A percentile compares a stretch with the other conserved stretches of the same genome.
Conservation (phyloP, 345 rosid species). For the Citrus trifoliata region DNA sequence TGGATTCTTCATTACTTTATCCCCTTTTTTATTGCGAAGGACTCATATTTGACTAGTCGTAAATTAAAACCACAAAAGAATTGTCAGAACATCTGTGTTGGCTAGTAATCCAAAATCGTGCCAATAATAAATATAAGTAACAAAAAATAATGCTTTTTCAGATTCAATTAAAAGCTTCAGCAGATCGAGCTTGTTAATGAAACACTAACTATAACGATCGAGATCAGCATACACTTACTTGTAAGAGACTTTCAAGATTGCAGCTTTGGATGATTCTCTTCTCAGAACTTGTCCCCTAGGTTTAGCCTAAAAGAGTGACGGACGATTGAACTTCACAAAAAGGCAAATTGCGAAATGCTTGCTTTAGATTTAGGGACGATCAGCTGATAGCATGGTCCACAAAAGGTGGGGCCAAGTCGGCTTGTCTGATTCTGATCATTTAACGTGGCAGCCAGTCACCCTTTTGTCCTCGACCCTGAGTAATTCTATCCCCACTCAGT, state of each 20-base stretch:
- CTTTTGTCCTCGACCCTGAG: background rate
- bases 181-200: no score
- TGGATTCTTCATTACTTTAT: no score
- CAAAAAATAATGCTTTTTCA: no score
- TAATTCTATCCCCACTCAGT: background rate
- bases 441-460: slow-evolving; percentile 7
- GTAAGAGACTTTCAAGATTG: background rate
- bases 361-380: background rate
- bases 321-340: no score
- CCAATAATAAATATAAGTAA: no score
- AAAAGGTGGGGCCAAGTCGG: background rate
- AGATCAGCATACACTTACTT: background rate
- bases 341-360: background rate
- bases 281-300: background rate
- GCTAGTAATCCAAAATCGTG: no score
- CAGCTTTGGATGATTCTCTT: background rate
- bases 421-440: background rate
- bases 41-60: no score
- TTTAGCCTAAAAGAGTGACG: background rate
- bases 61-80: no score
- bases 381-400: background rate
- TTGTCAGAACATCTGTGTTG: no score
- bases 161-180: no score
- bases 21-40: no score
- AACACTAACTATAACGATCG: background rate